Evolutionary conservation across 1,139 yeast species (phyloP).

Genomic region (Candida albicans): DNA sequence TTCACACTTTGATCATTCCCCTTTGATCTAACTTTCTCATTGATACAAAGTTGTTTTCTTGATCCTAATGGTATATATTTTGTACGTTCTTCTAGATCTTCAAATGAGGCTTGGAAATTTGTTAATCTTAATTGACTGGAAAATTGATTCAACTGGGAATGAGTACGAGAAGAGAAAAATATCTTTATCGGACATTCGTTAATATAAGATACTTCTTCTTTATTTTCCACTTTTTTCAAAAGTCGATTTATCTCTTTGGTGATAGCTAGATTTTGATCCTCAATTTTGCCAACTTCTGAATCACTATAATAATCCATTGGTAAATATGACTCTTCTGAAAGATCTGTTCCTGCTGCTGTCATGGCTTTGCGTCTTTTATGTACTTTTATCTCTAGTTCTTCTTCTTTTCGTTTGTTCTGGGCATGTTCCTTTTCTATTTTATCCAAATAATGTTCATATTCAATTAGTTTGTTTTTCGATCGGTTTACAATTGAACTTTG

Average conservation of each 20-base stretch:
- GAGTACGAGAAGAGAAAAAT: conserved; percentile 82
- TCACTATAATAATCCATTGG: conserved; percentile 46
- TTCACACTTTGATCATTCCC: conserved; percentile 59
- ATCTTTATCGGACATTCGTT: conserved; percentile 47
- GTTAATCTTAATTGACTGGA: conserved; percentile 70
- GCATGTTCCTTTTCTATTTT: conserved; percentile 20
- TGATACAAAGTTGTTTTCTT: conserved; percentile 80
- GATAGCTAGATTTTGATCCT: conserved; percentile 27
- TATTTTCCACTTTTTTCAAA: conserved; percentile 38
- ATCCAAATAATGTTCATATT: conserved; percentile 44
- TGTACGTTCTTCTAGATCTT: conserved; percentile 38
- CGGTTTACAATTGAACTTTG: conserved; percentile 30
- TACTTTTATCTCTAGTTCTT: conserved; percentile 1
- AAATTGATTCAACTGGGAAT: conserved; percentile 84
- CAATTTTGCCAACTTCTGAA: conserved; percentile 17
- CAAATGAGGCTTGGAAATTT: conserved; percentile 61
- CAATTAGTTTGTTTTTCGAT: conserved; percentile 30
- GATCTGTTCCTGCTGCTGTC: not conserved
- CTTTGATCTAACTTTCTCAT: conserved; percentile 56
- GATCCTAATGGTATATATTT: conserved; percentile 76
- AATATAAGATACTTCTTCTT: conserved; percentile 15
- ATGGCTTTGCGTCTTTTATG: conserved; percentile 2
- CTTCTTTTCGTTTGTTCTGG: conserved; percentile 15
- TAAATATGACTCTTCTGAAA: conserved; percentile 22
- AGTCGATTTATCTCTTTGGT: conserved; percentile 46